Percentiles rank a stretch among this genome's conserved stretches.
Evolutionary conservation across 2,329 filamentous ascomycete genomes (phyloP).

Genomic region (Paecilomyces sp.): DNA sequence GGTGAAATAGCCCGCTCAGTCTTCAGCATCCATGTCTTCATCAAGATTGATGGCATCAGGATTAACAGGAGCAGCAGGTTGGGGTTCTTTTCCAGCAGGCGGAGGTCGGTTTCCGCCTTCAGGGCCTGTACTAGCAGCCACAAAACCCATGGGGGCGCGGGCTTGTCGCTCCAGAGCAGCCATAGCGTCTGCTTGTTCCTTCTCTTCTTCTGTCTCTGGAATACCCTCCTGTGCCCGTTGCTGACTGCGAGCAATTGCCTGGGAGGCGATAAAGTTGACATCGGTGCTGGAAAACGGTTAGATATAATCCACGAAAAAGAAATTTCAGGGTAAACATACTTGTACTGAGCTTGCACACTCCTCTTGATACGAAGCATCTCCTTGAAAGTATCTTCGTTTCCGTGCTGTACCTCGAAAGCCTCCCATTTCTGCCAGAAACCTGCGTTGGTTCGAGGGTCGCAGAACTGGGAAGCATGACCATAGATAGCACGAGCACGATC

Average conservation of each 20-base stretch:
- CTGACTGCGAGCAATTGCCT: slow-evolving; percentile 79
- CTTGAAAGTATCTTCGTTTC: slow-evolving; percentile 98
- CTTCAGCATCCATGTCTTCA: slow-evolving; percentile 42
- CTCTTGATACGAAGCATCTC: slow-evolving; percentile 98
- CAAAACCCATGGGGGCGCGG: slow-evolving; percentile 83
- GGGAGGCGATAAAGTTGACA: slow-evolving; percentile 95
- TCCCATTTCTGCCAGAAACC: slow-evolving; percentile 98
- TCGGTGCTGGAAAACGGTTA: slow-evolving; percentile 59
- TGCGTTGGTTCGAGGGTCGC: slow-evolving; percentile 83
- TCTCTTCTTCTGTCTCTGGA: slow-evolving; percentile 26
- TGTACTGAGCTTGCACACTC: slow-evolving; percentile 95
- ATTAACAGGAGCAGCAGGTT: slow-evolving; percentile 51
- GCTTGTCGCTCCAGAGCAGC: slow-evolving; percentile 79
- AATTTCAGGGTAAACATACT: slow-evolving; percentile 44
- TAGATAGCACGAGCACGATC: slow-evolving; percentile 94
- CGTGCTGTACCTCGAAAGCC: slow-evolving; percentile 91
- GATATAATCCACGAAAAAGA: neutral
- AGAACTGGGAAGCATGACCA: slow-evolving; percentile 93
- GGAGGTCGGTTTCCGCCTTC: slow-evolving; percentile 52
- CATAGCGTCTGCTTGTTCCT: slow-evolving; percentile 69
- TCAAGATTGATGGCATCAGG: slow-evolving; percentile 83
- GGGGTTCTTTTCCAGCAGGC: slow-evolving; percentile 19
- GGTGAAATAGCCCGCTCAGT: neutral
- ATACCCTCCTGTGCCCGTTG: slow-evolving; percentile 38
- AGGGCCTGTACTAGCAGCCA: slow-evolving; percentile 72